Percentiles rank a stretch among this genome's conserved stretches.
Conservation (phyloP, 495 filamentous ascomycete species). For the Tuber borchii region DNA sequence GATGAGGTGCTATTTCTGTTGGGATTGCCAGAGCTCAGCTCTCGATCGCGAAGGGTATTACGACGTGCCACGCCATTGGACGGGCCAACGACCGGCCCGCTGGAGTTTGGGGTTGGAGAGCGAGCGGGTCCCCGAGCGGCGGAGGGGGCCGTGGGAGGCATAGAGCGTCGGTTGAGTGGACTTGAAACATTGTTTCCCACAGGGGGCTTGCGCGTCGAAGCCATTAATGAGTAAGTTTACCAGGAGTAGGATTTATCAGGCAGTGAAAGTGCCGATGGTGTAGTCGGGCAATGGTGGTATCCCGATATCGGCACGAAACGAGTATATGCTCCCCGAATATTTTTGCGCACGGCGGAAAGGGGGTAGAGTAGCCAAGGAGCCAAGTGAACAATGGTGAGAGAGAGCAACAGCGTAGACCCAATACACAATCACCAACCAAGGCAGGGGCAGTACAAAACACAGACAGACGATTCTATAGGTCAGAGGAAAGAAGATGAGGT, state of each 20-base stretch:
- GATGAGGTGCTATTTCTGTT: slow-evolving; percentile 35
- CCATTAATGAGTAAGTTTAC: slow-evolving; percentile 10
- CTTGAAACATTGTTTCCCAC: slow-evolving; percentile 25
- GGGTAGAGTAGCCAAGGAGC: slow-evolving; percentile 5
- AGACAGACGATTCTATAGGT: background rate
- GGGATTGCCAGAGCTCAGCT: slow-evolving; percentile 8
- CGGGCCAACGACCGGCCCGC: background rate
- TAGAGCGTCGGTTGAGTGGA: slow-evolving; percentile 36
- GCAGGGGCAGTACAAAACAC: background rate
- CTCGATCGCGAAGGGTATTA: slow-evolving; percentile 27
- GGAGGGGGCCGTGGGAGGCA: slow-evolving; percentile 30
- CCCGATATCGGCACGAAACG: background rate
- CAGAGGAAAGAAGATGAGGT: background rate
- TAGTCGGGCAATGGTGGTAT: background rate
- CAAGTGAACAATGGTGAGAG: background rate
- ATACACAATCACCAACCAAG: background rate
- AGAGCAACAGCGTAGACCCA: background rate
- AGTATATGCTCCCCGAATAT: background rate
- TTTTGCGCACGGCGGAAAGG: slow-evolving; percentile 20
- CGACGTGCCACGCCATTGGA: slow-evolving; percentile 20
- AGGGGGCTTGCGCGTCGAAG: slow-evolving; percentile 37
- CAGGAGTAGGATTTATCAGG: background rate
- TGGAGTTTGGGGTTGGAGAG: slow-evolving; percentile 31
- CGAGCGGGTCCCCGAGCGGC: slow-evolving; percentile 21
- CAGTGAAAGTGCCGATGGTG: background rate